phyloP scores from a whole-genome alignment of 495 filamentous ascomycete genomes.

The Podospora pseudoanserina region DNA sequence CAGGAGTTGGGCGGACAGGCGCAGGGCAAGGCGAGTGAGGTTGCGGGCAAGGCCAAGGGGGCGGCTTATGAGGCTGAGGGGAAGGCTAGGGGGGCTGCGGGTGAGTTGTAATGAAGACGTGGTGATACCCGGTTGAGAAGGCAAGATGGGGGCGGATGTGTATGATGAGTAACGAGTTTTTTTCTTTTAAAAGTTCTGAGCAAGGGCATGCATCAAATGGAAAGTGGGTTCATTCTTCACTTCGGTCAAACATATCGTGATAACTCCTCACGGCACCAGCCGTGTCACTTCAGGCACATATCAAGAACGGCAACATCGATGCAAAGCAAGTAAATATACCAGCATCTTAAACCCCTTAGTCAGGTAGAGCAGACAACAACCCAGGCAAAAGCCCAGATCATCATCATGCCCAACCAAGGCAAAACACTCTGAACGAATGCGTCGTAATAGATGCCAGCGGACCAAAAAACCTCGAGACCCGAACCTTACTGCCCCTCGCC shows the following conservation, averaged over 20 bases:
- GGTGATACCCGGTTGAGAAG: background rate
- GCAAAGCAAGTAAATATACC: constrained; percentile 22
- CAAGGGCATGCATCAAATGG: no score
- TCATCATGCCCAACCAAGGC: constrained; percentile 2
- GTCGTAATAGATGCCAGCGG: background rate
- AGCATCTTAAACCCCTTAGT: constrained; percentile 24
- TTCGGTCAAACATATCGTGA: no score
- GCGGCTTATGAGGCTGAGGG: constrained; percentile 35
- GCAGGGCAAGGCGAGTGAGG: constrained; percentile 31
- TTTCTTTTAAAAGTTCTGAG: no score
- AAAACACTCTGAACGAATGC: constrained; percentile 25
- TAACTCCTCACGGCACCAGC: no score
- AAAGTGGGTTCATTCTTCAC: no score
- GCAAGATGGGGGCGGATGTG: no score
- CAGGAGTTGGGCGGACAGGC: constrained; percentile 28
- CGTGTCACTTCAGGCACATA: no score
- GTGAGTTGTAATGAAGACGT: constrained; percentile 27
- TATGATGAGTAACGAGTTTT: no score
- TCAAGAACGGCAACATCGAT: no score
- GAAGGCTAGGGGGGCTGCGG: constrained; percentile 31
- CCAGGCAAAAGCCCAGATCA: constrained; percentile 11
- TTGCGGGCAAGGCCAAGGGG: constrained; percentile 24
- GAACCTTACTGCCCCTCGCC: constrained; percentile 5
- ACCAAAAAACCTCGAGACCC: constrained; percentile 6
- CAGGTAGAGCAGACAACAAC: constrained; percentile 6